phyloP scores from a whole-genome alignment of 441 rosid genomes.

The Flueggea neowawraea region DNA sequence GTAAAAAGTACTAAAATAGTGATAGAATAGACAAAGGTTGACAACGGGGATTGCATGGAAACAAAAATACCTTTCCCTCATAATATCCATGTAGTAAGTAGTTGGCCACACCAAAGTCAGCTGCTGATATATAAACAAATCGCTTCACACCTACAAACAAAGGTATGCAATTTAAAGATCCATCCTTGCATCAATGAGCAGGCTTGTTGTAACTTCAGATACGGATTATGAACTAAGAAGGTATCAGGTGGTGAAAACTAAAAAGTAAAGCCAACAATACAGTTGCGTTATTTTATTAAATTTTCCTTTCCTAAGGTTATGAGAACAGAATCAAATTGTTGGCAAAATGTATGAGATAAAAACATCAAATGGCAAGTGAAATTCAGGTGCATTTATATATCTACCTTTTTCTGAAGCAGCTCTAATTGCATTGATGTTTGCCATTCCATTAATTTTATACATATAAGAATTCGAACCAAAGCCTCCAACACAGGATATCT shows the following conservation, averaged over 20 bases:
- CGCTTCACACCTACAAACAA: constrained; percentile 65
- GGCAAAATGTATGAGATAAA: background rate
- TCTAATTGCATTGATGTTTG: constrained; percentile 90
- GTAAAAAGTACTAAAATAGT: no score
- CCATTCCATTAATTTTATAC: constrained; percentile 97
- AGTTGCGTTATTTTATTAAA: no score
- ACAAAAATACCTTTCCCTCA: constrained; percentile 70
- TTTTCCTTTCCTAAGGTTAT: no score
- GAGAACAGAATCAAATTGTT: constrained; percentile 1
- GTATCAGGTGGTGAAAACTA: no score
- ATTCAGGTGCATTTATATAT: background rate
- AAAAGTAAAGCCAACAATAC: no score
- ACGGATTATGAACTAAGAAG: no score
- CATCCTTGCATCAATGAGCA: no score
- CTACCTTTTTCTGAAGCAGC: constrained; percentile 91
- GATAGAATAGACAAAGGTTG: background rate
- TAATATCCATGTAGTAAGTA: constrained; percentile 75
- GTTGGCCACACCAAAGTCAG: constrained; percentile 73
- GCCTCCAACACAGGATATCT: constrained; percentile 97
- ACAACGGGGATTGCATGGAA: constrained; percentile 1
- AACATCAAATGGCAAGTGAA: background rate
- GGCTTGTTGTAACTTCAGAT: no score
- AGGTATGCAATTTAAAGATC: background rate
- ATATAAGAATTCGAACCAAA: constrained; percentile 92
- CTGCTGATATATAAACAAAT: constrained; percentile 84